These are phyloP conservation scores for Spiraea crenata DNA, from an alignment of 331 rosid genomes.

Conservation along the genomic window DNA sequence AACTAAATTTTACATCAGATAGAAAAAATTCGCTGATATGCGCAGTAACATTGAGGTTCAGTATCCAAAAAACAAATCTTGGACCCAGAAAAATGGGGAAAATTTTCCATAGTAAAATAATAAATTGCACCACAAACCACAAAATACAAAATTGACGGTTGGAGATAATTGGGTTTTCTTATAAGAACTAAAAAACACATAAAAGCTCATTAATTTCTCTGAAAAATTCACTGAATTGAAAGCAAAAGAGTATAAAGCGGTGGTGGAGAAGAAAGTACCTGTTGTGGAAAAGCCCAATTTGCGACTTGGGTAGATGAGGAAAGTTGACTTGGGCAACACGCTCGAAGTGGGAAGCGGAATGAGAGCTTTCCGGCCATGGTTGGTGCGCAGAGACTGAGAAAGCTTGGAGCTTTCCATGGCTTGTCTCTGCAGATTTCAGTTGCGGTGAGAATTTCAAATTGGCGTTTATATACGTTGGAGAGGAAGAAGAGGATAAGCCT, in stretches of 20 bases:
- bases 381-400: conserved; percentile 13
- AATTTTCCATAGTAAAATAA: neutral
- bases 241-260: neutral
- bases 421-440: neutral
- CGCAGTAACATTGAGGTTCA: neutral
- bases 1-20: neutral
- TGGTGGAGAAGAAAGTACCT: conserved; percentile 27
- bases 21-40: neutral
- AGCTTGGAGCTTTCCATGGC: conserved; percentile 48
- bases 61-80: neutral
- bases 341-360: conserved; percentile 27
- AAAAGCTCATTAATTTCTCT: neutral
- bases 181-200: neutral
- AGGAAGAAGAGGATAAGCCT: conserved; percentile 34
- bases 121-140: neutral
- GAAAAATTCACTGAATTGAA: neutral
- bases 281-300: conserved; percentile 23
- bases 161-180: neutral
- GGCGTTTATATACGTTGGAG: conserved; percentile 32
- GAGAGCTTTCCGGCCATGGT: conserved; percentile 30
- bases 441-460: conserved; percentile 14
- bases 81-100: neutral
- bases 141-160: neutral
- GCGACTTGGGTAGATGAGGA: conserved; percentile 23
- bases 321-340: conserved; percentile 24